These are phyloP conservation scores for Cyclotella choctawhatcheeana DNA, from an alignment of 108 stramenopile genomes.

Conservation along the genomic window DNA sequence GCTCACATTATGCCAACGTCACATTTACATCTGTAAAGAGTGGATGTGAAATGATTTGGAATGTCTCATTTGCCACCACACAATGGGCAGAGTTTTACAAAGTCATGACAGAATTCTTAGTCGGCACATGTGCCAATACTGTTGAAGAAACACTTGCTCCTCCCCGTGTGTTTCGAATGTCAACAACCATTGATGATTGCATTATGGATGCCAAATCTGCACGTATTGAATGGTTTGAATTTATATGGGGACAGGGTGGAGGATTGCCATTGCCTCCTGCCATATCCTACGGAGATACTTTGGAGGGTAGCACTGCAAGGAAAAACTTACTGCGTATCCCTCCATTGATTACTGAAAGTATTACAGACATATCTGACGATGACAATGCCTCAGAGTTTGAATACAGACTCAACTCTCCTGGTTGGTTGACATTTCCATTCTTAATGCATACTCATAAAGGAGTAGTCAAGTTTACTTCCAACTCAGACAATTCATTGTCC, in stretches of 20 bases:
- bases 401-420: constrained; percentile 45
- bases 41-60: constrained; percentile 45
- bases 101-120: constrained; percentile 38
- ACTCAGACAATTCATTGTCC: neutral
- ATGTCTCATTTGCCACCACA: constrained; percentile 41
- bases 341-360: constrained; percentile 47
- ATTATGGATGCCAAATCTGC: constrained; percentile 25
- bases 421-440: constrained; percentile 56
- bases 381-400: constrained; percentile 13
- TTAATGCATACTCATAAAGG: constrained; percentile 55
- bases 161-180: constrained; percentile 32
- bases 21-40: constrained; percentile 19
- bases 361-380: constrained; percentile 26
- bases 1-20: constrained; percentile 43
- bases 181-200: constrained; percentile 15
- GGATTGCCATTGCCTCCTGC: constrained; percentile 53
- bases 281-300: constrained; percentile 33
- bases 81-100: constrained; percentile 36
- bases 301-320: constrained; percentile 25
- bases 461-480: constrained; percentile 31
- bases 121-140: constrained; percentile 44
- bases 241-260: constrained; percentile 47
- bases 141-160: constrained; percentile 27
- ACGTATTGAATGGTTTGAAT: constrained; percentile 46
- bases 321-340: constrained; percentile 45